Conservation (phyloP, 192 early-diverging fungal species). For the Coemansia sp. region DNA sequence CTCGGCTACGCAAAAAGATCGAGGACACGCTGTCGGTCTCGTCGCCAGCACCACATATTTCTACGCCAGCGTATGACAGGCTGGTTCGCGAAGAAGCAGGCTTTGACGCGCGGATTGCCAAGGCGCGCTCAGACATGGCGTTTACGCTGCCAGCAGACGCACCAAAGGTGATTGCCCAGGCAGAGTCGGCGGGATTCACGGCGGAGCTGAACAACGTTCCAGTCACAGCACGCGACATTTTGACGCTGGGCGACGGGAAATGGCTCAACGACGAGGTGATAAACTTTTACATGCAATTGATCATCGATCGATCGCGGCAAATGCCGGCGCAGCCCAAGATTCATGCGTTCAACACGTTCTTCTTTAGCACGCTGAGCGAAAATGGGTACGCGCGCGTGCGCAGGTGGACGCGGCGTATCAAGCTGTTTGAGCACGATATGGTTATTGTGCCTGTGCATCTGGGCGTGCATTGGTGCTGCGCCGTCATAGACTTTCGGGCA, state of each 20-base stretch:
- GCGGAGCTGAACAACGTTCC: constrained; percentile 57
- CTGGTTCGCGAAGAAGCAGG: constrained; percentile 19
- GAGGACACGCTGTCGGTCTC: constrained; percentile 31
- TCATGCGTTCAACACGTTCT: constrained; percentile 91
- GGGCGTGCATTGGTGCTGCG: constrained; percentile 74
- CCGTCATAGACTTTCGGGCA: constrained; percentile 59
- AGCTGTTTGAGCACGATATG: constrained; percentile 70
- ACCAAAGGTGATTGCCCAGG: constrained; percentile 15
- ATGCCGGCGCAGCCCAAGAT: constrained; percentile 58
- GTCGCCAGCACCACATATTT: constrained; percentile 1
- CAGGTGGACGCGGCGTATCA: constrained; percentile 77
- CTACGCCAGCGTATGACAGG: constrained; percentile 44
- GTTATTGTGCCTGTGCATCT: constrained; percentile 84
- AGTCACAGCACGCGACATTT: constrained; percentile 62
- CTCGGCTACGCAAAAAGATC: constrained; percentile 42
- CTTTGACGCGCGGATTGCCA: constrained; percentile 30
- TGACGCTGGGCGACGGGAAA: constrained; percentile 65
- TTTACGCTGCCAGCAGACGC: constrained; percentile 35
- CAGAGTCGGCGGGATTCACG: constrained; percentile 17
- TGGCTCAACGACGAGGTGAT: constrained; percentile 99
- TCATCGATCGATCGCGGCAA: constrained; percentile 63
- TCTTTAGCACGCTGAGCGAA: constrained; percentile 70
- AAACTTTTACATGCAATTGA: constrained; percentile 86
- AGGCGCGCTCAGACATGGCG: constrained; percentile 16
- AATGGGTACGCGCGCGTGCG: constrained; percentile 71